Conservation (phyloP, 2,329 filamentous ascomycete species). For the Rugonectria rugulosa region DNA sequence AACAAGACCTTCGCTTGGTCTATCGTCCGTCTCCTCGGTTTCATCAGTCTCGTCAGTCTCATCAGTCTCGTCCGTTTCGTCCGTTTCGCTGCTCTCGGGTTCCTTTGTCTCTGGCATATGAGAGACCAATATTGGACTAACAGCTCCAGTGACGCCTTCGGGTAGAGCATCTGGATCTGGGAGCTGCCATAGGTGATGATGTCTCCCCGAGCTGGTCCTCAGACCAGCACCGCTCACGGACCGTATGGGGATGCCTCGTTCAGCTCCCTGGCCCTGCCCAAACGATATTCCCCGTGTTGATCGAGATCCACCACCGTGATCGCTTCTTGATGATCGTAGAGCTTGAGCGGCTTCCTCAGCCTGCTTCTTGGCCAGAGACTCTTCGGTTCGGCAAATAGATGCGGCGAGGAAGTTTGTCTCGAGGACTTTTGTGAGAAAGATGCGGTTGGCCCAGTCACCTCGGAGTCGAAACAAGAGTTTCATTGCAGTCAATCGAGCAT, state of each 20-base stretch:
- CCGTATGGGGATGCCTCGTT: constrained; percentile 52
- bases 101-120: constrained; percentile 36
- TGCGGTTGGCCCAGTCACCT: constrained; percentile 79
- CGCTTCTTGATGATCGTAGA: constrained; percentile 53
- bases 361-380: constrained; percentile 58
- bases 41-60: constrained; percentile 14
- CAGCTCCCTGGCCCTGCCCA: constrained; percentile 54
- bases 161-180: constrained; percentile 66
- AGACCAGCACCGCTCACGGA: constrained; percentile 51
- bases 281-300: constrained; percentile 61
- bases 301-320: constrained; percentile 49
- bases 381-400: constrained; percentile 71
- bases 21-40: constrained; percentile 23
- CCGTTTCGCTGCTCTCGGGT: constrained; percentile 8
- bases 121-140: constrained; percentile 62
- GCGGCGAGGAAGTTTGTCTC: constrained; percentile 79
- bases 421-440: constrained; percentile 74
- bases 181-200: constrained; percentile 65
- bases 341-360: constrained; percentile 60
- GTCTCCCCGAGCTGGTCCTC: constrained; percentile 43
- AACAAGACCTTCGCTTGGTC: constrained; percentile 19
- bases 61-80: constrained; percentile 21
- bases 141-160: constrained; percentile 51
- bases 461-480: constrained; percentile 83
- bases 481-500: constrained; percentile 77